Base-by-base conservation (phyloP, 129 eudicot species). In the Flaveria brownii region DNA sequence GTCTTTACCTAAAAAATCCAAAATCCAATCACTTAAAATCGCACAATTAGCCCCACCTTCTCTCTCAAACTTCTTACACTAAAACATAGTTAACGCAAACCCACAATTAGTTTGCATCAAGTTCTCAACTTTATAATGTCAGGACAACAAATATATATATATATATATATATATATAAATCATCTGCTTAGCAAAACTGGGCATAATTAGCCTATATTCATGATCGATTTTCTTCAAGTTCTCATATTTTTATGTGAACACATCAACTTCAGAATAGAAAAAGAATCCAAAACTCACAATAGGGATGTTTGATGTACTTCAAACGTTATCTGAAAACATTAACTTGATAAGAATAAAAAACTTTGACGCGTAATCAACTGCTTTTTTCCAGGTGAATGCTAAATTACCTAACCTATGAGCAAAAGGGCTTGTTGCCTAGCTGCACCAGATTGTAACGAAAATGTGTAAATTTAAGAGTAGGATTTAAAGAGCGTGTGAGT, bases 1-100 rank as follows among this genome's bases (percentile, higher is more conserved):
- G 84, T 88, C 86, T 93, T 93, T 16, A 92, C 89, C 97, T 92
- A 67, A 12, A 69, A 55, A 57, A 39, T 1, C 76, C 57, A 9
- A 23, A 69, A 41, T 52, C 46, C 63, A 50, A 49, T 39, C 47
- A 82, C 20, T 68, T 64, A 22, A 33, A 30, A 47, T 79, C 41
- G 3, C n/a, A 49, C 63, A 33, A 17, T 65, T 26, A 15, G 9
- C 72, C 20, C 80, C 72, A 30, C 10, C 10, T n/a, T n/a, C 26
- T n/a, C 61, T n/a, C 26, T n/a, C 61, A 56, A 56, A 56, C 59
- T 52, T 52, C n/a, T 52, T 56, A 54, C 23, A 6, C 18, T n/a
- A 54, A 54, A 18, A 54, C 23, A 54, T 7, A 2, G 11, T 54
- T 54, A 63, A 67, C 36, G 42, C 63, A 41, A 50, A 45, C 42